phyloP scores from a whole-genome alignment of 2,329 filamentous ascomycete genomes.

The Colletotrichum sp. region DNA sequence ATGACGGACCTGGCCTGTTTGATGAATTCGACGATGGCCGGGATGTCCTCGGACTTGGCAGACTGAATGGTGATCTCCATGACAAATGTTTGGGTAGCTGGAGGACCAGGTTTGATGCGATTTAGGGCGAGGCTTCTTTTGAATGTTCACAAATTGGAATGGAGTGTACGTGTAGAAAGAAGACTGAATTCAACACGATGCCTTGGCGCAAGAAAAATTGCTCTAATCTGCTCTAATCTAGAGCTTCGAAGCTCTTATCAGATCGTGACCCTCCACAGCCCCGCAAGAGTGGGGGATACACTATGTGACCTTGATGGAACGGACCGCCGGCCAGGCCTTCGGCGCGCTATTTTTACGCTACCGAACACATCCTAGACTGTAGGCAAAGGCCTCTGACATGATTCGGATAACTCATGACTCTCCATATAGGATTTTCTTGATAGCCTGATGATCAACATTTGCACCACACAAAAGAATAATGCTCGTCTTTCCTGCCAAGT shows the following conservation, averaged over 20 bases:
- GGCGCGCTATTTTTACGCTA: neutral
- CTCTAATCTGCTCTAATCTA: neutral
- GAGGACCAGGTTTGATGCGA: rapidly evolving
- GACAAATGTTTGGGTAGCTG: rapidly evolving
- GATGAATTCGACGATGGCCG: slow-evolving; percentile 26
- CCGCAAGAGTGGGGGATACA: neutral
- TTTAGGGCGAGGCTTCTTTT: neutral
- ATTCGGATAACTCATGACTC: neutral
- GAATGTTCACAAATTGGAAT: rapidly evolving
- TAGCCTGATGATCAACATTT: slow-evolving; percentile 7
- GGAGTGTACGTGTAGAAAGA: neutral
- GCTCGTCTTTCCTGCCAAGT: slow-evolving; percentile 19
- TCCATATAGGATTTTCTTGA: neutral
- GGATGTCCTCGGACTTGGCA: slow-evolving; percentile 24
- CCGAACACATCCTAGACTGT: neutral
- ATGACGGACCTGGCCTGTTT: slow-evolving; percentile 28
- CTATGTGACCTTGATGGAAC: neutral
- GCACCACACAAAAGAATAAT: slow-evolving; percentile 25
- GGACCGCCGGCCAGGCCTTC: neutral
- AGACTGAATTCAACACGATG: neutral
- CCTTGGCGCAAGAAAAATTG: neutral
- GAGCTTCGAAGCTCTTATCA: neutral
- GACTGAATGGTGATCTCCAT: slow-evolving; percentile 19
- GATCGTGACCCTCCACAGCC: neutral
- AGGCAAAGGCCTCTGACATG: neutral